Evolutionary conservation across 1,284 basidiomycete species (phyloP).

Genomic region (Rhodotorula sp.): DNA sequence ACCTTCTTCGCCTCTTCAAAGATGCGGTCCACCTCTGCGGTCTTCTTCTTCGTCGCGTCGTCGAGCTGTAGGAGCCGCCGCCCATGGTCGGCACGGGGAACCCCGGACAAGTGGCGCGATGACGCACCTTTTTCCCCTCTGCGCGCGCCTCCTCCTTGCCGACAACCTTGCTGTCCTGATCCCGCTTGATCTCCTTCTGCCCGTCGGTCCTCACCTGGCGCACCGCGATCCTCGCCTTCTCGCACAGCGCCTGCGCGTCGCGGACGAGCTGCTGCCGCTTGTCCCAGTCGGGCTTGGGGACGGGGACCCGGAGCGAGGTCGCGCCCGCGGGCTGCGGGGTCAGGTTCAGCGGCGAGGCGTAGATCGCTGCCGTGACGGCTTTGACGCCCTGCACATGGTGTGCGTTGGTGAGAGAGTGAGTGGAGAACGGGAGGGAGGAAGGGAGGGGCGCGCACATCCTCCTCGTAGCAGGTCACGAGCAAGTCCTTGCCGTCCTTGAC

Average conservation of each 20-base stretch:
- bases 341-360: constrained; percentile 37
- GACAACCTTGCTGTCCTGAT: constrained; percentile 39
- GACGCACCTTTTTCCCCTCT: constrained; percentile 42
- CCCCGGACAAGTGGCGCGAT: too few relatives aligned
- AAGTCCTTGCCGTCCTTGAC: constrained; percentile 42
- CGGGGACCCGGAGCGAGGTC: constrained; percentile 32
- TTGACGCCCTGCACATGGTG: constrained; percentile 23
- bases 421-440: too few relatives aligned
- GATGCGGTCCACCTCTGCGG: constrained; percentile 44
- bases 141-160: constrained; percentile 40
- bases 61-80: constrained; percentile 35
- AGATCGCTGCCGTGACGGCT: constrained; percentile 37
- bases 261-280: constrained; percentile 36
- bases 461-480: constrained; percentile 39
- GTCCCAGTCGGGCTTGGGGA: constrained; percentile 31
- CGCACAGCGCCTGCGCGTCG: constrained; percentile 44
- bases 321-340: constrained; percentile 29
- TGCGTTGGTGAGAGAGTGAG: too few relatives aligned
- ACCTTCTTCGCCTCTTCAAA: constrained; percentile 45
- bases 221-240: constrained; percentile 42
- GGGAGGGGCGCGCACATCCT: constrained; percentile 20
- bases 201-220: constrained; percentile 41
- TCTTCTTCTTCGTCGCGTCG: constrained; percentile 44
- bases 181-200: constrained; percentile 46
- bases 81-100: rapidly evolving